phyloP scores from a whole-genome alignment of 2,329 filamentous ascomycete genomes.

The Phoma herbarum region DNA sequence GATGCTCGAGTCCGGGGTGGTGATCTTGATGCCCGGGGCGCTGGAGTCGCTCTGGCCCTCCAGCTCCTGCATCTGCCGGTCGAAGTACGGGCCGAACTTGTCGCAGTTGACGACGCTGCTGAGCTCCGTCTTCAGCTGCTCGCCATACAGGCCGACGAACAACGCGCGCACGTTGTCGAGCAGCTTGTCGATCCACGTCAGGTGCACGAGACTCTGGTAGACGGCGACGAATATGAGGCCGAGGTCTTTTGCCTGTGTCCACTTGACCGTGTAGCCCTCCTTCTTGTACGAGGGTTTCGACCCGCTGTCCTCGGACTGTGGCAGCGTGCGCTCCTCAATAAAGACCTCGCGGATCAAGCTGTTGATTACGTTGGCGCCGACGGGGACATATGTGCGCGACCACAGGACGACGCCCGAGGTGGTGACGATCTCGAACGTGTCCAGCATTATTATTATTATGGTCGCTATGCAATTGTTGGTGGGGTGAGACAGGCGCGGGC shows the following conservation, averaged over 20 bases:
- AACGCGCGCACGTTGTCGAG: slow-evolving; percentile 94
- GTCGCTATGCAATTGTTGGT: too few species aligned
- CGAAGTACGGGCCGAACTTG: slow-evolving; percentile 88
- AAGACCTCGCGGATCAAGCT: slow-evolving; percentile 96
- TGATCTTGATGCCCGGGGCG: slow-evolving; percentile 52
- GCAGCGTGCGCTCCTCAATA: slow-evolving; percentile 86
- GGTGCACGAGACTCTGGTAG: slow-evolving; percentile 92
- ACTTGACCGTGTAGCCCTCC: slow-evolving; percentile 94
- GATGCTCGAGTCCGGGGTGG: slow-evolving; percentile 60
- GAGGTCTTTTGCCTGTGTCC: slow-evolving; percentile 90
- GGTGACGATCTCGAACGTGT: slow-evolving; percentile 95
- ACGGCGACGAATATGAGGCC: slow-evolving; percentile 97
- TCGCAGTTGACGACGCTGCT: slow-evolving; percentile 79
- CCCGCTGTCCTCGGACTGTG: slow-evolving; percentile 67
- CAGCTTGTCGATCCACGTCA: slow-evolving; percentile 96
- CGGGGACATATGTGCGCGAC: slow-evolving; percentile 84
- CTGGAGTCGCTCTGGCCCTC: slow-evolving; percentile 63
- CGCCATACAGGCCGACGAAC: slow-evolving; percentile 88
- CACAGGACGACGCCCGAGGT: slow-evolving; percentile 96
- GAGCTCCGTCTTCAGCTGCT: slow-evolving; percentile 82
- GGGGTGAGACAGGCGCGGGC: slow-evolving; percentile 14
- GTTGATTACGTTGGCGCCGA: slow-evolving; percentile 87
- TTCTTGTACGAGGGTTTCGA: slow-evolving; percentile 81
- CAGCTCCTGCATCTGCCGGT: slow-evolving; percentile 87
- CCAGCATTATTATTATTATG: slow-evolving; percentile 83